Conservation (phyloP, 106 monocot genomes). For the Dendrobium chrysotoxum region DNA sequence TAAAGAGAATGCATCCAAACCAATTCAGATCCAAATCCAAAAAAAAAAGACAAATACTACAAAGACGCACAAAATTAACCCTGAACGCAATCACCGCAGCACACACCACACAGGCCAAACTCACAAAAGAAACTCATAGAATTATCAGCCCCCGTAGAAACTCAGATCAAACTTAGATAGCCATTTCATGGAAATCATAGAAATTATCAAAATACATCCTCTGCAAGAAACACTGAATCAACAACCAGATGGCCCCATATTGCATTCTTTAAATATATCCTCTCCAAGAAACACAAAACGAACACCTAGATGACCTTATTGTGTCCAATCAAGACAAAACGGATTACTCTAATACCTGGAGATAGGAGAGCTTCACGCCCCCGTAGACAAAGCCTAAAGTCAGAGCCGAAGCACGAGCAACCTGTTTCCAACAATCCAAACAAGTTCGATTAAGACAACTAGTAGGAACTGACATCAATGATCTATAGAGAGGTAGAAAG, state of each 20-base stretch:
- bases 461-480: neutral
- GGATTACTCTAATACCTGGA: slow-evolving; percentile 27
- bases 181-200: no score
- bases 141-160: no score
- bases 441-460: neutral
- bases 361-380: slow-evolving; percentile 51
- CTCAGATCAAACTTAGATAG: neutral
- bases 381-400: slow-evolving; percentile 46
- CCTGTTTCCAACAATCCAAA: slow-evolving; percentile 25
- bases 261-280: no score
- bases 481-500: neutral
- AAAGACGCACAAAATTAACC: neutral
- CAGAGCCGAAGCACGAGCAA: slow-evolving; percentile 50
- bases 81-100: neutral
- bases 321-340: neutral
- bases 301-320: no score
- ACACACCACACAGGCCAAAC: neutral
- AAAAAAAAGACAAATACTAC: neutral
- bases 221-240: no score
- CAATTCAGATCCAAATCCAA: neutral
- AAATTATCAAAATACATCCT: no score
- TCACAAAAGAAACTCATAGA: neutral
- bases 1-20: neutral
- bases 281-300: no score
- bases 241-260: no score